Conservation (phyloP, 2,329 filamentous ascomycete genomes). For the Aspergillus tanneri region DNA sequence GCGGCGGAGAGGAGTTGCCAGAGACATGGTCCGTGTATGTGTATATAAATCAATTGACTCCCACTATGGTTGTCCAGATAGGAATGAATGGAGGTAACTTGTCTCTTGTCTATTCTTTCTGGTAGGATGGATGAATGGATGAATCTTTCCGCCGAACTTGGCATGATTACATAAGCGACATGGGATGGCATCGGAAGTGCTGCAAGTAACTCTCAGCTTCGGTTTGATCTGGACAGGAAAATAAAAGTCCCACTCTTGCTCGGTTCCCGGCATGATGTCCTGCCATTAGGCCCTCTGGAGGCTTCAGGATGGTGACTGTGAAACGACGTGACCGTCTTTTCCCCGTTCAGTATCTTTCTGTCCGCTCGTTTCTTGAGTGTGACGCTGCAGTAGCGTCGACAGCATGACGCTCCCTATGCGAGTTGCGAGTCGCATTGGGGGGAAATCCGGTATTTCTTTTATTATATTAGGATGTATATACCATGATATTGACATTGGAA, state of each 20-base stretch:
- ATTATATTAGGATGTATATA: not conserved
- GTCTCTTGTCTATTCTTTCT: too few relatives aligned
- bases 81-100: too few relatives aligned
- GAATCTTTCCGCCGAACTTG: too few relatives aligned
- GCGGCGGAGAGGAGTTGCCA: conserved; percentile 39
- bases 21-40: conserved; percentile 28
- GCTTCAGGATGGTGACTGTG: not conserved
- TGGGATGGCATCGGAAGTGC: too few relatives aligned
- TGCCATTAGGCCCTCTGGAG: not conserved
- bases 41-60: too few relatives aligned
- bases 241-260: too few relatives aligned
- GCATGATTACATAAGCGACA: too few relatives aligned
- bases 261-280: not conserved
- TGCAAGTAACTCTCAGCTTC: too few relatives aligned
- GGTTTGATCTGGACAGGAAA: too few relatives aligned
- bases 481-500: not conserved
- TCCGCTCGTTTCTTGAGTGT: not conserved
- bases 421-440: not conserved
- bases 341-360: not conserved
- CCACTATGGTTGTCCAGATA: too few relatives aligned
- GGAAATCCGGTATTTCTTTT: not conserved
- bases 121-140: too few relatives aligned
- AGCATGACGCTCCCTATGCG: not conserved
- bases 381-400: not conserved
- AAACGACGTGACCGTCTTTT: not conserved